Evolutionary conservation across 805 yeast genomes (phyloP).

Genomic region (Candida manassasensis): DNA sequence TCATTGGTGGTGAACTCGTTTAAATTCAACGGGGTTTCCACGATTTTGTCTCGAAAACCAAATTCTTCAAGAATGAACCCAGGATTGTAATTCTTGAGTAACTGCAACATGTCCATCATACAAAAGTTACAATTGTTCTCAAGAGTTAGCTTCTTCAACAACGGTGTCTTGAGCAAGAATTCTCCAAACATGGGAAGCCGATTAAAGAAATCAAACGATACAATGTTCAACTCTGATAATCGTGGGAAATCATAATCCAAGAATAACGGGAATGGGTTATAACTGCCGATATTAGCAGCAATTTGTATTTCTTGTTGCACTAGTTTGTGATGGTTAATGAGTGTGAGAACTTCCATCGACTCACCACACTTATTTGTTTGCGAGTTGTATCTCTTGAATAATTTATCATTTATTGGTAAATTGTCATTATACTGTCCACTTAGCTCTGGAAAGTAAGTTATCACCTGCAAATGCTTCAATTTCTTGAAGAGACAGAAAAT

Average conservation of each 20-base stretch:
- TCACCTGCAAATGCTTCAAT: constrained; percentile 20
- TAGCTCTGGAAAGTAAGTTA: constrained; percentile 15
- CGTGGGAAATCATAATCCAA: constrained; percentile 17
- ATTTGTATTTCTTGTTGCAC: constrained; percentile 9
- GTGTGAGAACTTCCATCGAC: constrained; percentile 15
- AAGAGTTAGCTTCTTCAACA: constrained; percentile 20
- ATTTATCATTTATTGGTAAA: constrained; percentile 13
- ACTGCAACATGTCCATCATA: constrained; percentile 22
- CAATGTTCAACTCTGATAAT: constrained; percentile 23
- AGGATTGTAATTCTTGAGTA: constrained; percentile 26
- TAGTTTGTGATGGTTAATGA: constrained; percentile 25
- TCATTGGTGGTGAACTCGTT: constrained; percentile 21
- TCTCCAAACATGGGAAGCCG: constrained; percentile 23
- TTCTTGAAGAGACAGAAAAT: constrained; percentile 21
- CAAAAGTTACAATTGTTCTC: constrained; percentile 32
- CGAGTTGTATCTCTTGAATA: constrained; percentile 6
- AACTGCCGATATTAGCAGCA: constrained; percentile 13
- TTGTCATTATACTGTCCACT: constrained; percentile 15
- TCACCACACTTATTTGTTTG: constrained; percentile 2
- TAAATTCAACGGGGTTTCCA: constrained; percentile 18
- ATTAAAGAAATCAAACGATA: constrained; percentile 28
- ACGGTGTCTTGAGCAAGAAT: constrained; percentile 16
- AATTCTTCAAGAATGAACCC: constrained; percentile 20
- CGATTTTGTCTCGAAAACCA: constrained; percentile 26
- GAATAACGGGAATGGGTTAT: constrained; percentile 23